Base-by-base conservation (phyloP, 2,329 filamentous ascomycete genomes). In the Trichoderma asperellum region DNA sequence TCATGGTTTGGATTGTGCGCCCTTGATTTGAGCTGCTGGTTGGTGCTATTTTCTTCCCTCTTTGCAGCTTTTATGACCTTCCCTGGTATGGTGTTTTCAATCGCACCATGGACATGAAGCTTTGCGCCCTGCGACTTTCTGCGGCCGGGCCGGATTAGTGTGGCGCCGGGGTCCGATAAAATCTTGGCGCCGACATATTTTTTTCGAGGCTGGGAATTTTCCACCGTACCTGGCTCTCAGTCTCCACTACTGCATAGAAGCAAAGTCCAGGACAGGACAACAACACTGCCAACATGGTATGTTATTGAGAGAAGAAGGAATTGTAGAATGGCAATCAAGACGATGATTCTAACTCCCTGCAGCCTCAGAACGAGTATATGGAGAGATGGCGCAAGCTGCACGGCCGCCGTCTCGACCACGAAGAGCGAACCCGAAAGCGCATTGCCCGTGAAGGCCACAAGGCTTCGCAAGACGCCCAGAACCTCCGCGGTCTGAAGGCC, bases 391-490 rank as follows among this genome's bases (percentile, higher is more conserved):
- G 87, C 75, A 80, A 82, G 74, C 78, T 81, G 70, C 81, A 83
- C 73, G 85, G 89, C 70, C 87, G 80, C 72, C 79, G 83, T 69
- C 83, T 87, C 71, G 93, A 97, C 79, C 88, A 95, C 81, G 94
- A 97, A 77, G 96, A 99, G 84, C 91, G 94, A 74, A 84, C 85
- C 70, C 92, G 96, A 77, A 99, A 99, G 87, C 89, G 90, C 75
- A 84, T 88, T 72, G 96, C 96, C 71, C 91, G 96, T 83, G 93
- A 97, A 84, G 91, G 89, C 70, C 95, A 99, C 86, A 90, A 94
- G 82, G 89, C 89, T 68, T 96, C 92, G 62, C 87, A 96, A 78
- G 91, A 97, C 83, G 94, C 96, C 29, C 95, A 98, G 85, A 97
- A 96, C 81, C 87, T 97, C 77, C 91, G 92, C 71, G 96, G 96